Evolutionary conservation across 2,329 filamentous ascomycete species (phyloP).

Genomic region (Dactylella cylindrospora): DNA sequence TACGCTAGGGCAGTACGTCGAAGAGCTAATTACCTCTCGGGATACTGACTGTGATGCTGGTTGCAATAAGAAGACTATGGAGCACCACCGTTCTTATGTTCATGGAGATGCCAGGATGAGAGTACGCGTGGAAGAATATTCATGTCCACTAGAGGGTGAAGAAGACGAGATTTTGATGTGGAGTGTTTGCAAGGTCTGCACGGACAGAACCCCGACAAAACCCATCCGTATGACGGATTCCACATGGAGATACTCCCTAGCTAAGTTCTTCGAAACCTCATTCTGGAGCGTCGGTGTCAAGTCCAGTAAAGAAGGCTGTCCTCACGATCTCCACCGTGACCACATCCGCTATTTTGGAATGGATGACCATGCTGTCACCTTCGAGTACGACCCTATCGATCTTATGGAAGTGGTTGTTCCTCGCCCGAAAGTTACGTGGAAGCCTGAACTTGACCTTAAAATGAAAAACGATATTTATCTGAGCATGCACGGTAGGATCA

Average conservation of each 20-base stretch:
- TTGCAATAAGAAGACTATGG: slow-evolving; percentile 83
- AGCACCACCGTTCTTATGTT: slow-evolving; percentile 95
- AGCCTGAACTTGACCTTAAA: slow-evolving; percentile 88
- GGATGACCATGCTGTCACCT: slow-evolving; percentile 77
- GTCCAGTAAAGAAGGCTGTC: slow-evolving; percentile 72
- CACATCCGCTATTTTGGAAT: slow-evolving; percentile 92
- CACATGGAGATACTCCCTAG: slow-evolving; percentile 98
- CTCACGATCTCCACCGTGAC: slow-evolving; percentile 88
- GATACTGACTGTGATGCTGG: slow-evolving; percentile 77
- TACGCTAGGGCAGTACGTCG: slow-evolving; percentile 90
- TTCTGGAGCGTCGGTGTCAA: slow-evolving; percentile 90
- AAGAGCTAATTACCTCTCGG: slow-evolving; percentile 78
- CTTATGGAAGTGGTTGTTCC: slow-evolving; percentile 94
- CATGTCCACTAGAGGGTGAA: slow-evolving; percentile 65
- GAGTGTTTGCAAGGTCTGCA: slow-evolving; percentile 92
- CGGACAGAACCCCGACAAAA: slow-evolving; percentile 72
- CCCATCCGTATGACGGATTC: slow-evolving; percentile 88
- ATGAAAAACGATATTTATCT: slow-evolving; percentile 90
- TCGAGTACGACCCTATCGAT: slow-evolving; percentile 91
- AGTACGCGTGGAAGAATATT: slow-evolving; percentile 78
- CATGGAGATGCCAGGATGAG: slow-evolving; percentile 93
- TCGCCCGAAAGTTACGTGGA: slow-evolving; percentile 88
- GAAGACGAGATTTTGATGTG: slow-evolving; percentile 89
- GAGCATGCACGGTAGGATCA: slow-evolving; percentile 77
- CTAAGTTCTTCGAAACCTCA: slow-evolving; percentile 94